Evolutionary conservation across 768 basidiomycete genomes (phyloP).

Genomic region (Nidularia pulvinata): DNA sequence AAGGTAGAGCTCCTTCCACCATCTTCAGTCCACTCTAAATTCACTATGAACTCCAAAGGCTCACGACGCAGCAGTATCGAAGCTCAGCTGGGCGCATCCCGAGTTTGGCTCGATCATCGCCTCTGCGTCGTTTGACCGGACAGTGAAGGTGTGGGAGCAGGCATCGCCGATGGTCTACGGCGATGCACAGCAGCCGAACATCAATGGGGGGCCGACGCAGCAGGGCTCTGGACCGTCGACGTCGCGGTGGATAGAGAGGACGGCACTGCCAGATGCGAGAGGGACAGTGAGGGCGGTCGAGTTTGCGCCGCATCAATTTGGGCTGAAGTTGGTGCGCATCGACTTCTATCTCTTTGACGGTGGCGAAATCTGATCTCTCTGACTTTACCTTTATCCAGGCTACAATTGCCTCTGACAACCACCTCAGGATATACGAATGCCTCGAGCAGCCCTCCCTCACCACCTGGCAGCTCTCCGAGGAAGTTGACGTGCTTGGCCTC

Average conservation of each 20-base stretch:
- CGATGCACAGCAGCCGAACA: conserved; percentile 20
- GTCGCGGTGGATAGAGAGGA: conserved; percentile 73
- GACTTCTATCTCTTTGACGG: background rate
- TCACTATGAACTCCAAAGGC: conserved; percentile 51
- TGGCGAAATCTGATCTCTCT: background rate
- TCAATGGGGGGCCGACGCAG: conserved; percentile 12
- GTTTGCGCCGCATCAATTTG: conserved; percentile 87
- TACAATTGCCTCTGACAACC: conserved; percentile 84
- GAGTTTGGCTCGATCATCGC: conserved; percentile 90
- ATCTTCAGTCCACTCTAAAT: background rate
- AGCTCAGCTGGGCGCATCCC: conserved; percentile 89
- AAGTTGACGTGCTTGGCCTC: conserved; percentile 70
- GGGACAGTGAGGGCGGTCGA: conserved; percentile 86
- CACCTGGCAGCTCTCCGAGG: conserved; percentile 77
- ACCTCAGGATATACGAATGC: conserved; percentile 89
- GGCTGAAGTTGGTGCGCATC: conserved; percentile 76
- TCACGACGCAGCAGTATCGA: conserved; percentile 90
- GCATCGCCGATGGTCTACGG: conserved; percentile 24
- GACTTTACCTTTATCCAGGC: conserved; percentile 49
- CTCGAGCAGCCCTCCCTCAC: conserved; percentile 72
- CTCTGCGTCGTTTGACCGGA: conserved; percentile 87
- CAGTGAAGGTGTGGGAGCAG: conserved; percentile 93
- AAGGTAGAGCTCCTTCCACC: conserved; percentile 50
- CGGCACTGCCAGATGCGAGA: conserved; percentile 78
- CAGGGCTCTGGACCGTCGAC: conserved; percentile 19